Evolutionary conservation across 1,284 basidiomycete species (phyloP), one percentile per base, ranked within the genome.

Genomic region (Exobasidium rhododendri): DNA sequence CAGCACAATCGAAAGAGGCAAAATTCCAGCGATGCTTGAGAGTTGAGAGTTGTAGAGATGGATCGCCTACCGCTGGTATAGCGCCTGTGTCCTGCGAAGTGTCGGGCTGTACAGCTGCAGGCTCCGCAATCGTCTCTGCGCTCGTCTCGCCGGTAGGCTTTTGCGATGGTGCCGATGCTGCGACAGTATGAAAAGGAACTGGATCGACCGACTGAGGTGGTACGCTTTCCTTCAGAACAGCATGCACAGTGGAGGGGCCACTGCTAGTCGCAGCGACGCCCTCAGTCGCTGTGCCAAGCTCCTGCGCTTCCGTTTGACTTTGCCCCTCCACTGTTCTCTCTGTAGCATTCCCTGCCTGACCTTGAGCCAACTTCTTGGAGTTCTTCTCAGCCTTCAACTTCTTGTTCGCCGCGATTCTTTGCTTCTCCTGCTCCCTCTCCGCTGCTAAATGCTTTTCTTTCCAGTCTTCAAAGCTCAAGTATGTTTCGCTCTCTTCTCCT

Each of bases 1-100:
- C 93, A 0, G 91, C 92, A 77, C 94, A 98, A 80, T 97, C 94
- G 63, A 89, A 80, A 45, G 88, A 89, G 32, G 94, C 94, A 75
- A 96, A 97, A 81, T 98, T 96, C 84, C 94, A 96, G 6, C 77
- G 74, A 35, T 79, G 76, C 47, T 72, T 72, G 22, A 79, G 68
- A 44, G 65, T 68, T 2, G 62, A 63, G 2, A 78, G 63, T 17
- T 68, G 64, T 7, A 59, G 40, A 2, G 60, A 31, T 5, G 76
- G 64, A 29, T 77, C 68, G 45, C 65, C 65, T 14, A 60, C 32
- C 2, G 70, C 70, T 10, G 63, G 61, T 5, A 58, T 26, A n/a
- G 61, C 20, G 20, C 29, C 51, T 13, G 10, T 22, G 20, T 59
- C 57, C 13, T n/a, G 4, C 2, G 20, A 17, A 59, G 24, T 22